A percentile compares a stretch with the other conserved stretches of the same genome.
These are phyloP conservation scores for Lecanosticta acicola DNA, from an alignment of 2,329 filamentous ascomycete species.

Conservation along the genomic window DNA sequence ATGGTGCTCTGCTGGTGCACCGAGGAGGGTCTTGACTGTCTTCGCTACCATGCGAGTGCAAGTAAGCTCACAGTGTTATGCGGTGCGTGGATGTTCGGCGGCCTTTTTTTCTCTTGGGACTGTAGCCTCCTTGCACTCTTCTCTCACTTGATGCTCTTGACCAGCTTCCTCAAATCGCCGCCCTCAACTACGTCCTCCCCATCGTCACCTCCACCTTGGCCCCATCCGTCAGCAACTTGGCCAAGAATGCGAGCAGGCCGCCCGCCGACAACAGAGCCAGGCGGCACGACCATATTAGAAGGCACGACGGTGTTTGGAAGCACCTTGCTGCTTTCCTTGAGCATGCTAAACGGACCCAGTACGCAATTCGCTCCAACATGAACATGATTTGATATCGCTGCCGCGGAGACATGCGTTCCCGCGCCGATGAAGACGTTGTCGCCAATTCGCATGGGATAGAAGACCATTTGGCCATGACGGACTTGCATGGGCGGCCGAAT, in stretches of 20 bases:
- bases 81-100: no score
- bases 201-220: slow-evolving; percentile 39
- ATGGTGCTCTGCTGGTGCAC: no score
- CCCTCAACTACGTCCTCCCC: slow-evolving; percentile 47
- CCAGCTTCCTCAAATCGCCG: slow-evolving; percentile 45
- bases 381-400: slow-evolving; percentile 77
- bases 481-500: slow-evolving; percentile 78
- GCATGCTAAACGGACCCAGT: slow-evolving; percentile 79
- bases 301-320: slow-evolving; percentile 80
- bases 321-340: slow-evolving; percentile 89
- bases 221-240: slow-evolving; percentile 67
- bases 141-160: slow-evolving; percentile 42
- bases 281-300: slow-evolving; percentile 83
- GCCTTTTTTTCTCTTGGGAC: no score
- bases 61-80: no score
- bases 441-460: slow-evolving; percentile 86
- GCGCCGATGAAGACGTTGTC: slow-evolving; percentile 84
- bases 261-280: slow-evolving; percentile 85
- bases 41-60: no score
- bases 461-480: slow-evolving; percentile 68
- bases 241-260: slow-evolving; percentile 73
- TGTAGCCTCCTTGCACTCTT: no score
- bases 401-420: slow-evolving; percentile 70
- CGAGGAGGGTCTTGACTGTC: no score
- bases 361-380: slow-evolving; percentile 73